These are phyloP conservation scores for Syzygium malaccense DNA, from an alignment of 441 rosid species.

Conservation along the genomic window DNA sequence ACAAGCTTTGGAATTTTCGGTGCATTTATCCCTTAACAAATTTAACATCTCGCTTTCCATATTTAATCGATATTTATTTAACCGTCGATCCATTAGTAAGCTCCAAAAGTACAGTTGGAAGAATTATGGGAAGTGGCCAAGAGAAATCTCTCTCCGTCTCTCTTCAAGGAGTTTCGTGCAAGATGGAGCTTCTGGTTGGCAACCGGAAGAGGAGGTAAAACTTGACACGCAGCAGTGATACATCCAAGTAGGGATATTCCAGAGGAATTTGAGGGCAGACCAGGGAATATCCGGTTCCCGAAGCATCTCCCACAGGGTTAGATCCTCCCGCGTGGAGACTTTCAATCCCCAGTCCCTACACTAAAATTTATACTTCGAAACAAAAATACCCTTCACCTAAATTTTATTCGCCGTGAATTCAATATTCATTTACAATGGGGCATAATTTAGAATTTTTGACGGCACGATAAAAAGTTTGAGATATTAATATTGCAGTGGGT, in stretches of 20 bases:
- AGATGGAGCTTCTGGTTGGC: not conserved
- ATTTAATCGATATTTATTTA: not conserved
- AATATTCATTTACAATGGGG: no score
- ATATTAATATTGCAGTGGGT: rapidly evolving
- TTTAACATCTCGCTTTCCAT: not conserved
- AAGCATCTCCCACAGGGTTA: not conserved
- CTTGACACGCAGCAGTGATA: not conserved
- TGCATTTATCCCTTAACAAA: not conserved
- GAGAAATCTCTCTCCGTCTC: not conserved
- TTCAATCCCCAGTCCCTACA: not conserved
- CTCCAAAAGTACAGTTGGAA: not conserved
- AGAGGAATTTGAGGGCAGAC: not conserved
- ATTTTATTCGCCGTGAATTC: rapidly evolving
- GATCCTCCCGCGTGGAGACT: not conserved
- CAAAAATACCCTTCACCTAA: rapidly evolving
- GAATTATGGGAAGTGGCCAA: not conserved
- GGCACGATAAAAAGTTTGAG: rapidly evolving
- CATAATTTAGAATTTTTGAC: not conserved
- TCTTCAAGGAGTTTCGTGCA: not conserved
- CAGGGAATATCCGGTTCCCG: not conserved
- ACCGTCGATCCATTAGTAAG: not conserved
- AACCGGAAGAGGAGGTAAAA: not conserved
- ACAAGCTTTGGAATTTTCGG: no score
- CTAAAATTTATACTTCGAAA: rapidly evolving
- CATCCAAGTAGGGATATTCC: not conserved